These are phyloP conservation scores for Leptodermis oblonga DNA, from an alignment of 257 asterid genomes.

Conservation along the genomic window DNA sequence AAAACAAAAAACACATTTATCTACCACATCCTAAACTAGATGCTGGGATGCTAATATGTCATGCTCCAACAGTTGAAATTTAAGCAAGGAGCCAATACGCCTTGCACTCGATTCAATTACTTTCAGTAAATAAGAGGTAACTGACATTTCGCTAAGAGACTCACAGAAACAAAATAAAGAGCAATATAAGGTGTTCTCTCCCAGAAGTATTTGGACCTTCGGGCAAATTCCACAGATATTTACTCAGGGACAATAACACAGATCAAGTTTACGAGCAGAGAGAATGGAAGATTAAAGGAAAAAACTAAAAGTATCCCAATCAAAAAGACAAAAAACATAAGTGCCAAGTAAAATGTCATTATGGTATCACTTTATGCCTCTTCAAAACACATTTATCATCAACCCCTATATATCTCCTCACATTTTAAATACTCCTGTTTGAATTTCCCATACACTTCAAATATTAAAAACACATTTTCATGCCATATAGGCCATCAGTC, in stretches of 20 bases:
- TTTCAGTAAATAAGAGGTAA: not conserved
- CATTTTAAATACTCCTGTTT: no score
- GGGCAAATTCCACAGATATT: not conserved
- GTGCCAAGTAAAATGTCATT: not conserved
- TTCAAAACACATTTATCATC: no score
- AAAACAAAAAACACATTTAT: not conserved
- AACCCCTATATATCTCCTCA: no score
- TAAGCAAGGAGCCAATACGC: not conserved
- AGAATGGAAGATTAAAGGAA: not conserved
- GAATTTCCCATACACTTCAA: no score
- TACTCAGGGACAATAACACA: not conserved
- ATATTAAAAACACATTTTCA: no score
- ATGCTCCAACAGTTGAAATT: not conserved
- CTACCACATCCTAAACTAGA: not conserved
- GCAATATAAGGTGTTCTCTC: not conserved
- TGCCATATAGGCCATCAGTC: no score
- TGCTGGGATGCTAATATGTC: not conserved
- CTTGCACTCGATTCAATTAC: not conserved
- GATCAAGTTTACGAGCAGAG: not conserved
- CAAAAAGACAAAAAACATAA: not conserved
- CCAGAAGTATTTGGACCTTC: not conserved
- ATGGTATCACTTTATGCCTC: no score
- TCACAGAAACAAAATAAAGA: not conserved
- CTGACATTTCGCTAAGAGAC: not conserved
- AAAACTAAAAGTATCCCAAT: not conserved